A percentile compares a stretch with the other conserved stretches of the same genome.
Evolutionary conservation across 2,329 filamentous ascomycete genomes (phyloP).

Genomic region (Lasiodiplodia theobromae): DNA sequence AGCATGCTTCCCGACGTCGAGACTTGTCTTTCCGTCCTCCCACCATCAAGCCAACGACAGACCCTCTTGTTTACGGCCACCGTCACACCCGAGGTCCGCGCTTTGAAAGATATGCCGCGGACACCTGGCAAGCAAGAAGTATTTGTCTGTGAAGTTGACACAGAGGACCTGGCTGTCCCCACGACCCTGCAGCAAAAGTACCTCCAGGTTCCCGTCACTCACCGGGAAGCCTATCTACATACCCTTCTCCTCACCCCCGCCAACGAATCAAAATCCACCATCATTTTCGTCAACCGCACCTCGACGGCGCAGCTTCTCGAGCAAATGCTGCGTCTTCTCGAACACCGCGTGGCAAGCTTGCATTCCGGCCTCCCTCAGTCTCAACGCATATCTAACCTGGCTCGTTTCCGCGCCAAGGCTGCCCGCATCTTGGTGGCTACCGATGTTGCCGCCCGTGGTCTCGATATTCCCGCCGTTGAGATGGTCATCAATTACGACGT

Average conservation of each 20-base stretch:
- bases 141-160: constrained; percentile 89
- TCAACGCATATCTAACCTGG: constrained; percentile 85
- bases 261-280: constrained; percentile 78
- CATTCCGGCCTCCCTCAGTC: constrained; percentile 87
- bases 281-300: constrained; percentile 95
- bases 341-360: constrained; percentile 88
- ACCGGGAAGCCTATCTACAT: constrained; percentile 95
- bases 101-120: constrained; percentile 78
- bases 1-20: constrained; percentile 96
- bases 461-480: constrained; percentile 92
- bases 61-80: constrained; percentile 97
- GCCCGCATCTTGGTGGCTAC: constrained; percentile 92
- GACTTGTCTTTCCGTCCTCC: constrained; percentile 82
- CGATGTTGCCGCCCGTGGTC: constrained; percentile 90
- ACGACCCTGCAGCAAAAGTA: constrained; percentile 83
- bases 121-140: constrained; percentile 75
- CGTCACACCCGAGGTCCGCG: constrained; percentile 88
- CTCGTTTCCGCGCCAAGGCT: constrained; percentile 86
- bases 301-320: constrained; percentile 88
- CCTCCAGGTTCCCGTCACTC: constrained; percentile 85
- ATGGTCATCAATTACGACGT: constrained; percentile 96
- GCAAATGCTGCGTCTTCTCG: constrained; percentile 82
- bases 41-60: constrained; percentile 79
- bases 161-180: constrained; percentile 75
- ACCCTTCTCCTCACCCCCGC: constrained; percentile 80